Conservation (phyloP, 208 protist genomes). For the Leishmania lainsoni region DNA sequence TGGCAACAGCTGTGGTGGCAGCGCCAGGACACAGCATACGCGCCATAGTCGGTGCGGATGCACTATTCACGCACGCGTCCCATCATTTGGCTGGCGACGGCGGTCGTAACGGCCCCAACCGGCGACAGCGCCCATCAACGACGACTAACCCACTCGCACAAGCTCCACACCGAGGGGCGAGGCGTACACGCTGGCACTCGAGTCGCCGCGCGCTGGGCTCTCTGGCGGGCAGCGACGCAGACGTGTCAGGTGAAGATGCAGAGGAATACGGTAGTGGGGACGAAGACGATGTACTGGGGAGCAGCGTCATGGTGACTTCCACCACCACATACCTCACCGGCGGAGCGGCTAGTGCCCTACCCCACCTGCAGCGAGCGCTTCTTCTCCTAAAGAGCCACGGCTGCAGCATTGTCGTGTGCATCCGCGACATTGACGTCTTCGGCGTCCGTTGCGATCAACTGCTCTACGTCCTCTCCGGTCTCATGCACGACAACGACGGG, state of each 20-base stretch:
- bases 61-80: background rate
- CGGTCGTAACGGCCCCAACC: background rate
- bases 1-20: conserved; percentile 10
- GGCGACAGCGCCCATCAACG: background rate
- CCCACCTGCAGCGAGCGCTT: conserved; percentile 73
- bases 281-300: conserved; percentile 21
- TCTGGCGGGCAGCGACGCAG: background rate
- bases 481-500: conserved; percentile 83
- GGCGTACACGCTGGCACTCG: background rate
- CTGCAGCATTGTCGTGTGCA: conserved; percentile 71
- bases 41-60: background rate
- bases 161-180: background rate
- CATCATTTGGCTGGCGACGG: background rate
- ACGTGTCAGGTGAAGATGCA: background rate
- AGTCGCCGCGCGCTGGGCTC: background rate
- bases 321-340: conserved; percentile 62
- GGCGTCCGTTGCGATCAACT: conserved; percentile 84
- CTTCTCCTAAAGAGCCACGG: conserved; percentile 67
- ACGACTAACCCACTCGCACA: background rate
- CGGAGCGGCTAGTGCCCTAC: conserved; percentile 68
- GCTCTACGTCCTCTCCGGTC: conserved; percentile 81
- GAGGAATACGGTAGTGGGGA: conserved; percentile 24
- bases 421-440: conserved; percentile 78
- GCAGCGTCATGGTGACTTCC: conserved; percentile 46
- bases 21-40: background rate